phyloP scores from a whole-genome alignment of 129 eudicot genomes.

The Chrysanthemum lavandulifolium region DNA sequence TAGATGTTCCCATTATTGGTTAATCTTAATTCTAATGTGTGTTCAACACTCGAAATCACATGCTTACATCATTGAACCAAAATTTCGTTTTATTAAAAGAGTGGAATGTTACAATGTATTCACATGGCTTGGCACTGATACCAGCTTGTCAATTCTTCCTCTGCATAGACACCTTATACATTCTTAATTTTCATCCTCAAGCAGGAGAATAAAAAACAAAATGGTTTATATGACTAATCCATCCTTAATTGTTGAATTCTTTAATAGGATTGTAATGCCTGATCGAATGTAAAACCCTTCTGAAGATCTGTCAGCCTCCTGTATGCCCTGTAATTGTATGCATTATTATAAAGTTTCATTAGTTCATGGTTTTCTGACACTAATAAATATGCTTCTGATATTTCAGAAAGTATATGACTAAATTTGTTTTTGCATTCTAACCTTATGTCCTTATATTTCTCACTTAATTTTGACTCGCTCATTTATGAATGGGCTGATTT shows the following conservation, averaged over 20 bases:
- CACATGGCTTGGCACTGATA: conserved; percentile 29
- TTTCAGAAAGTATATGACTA: not conserved
- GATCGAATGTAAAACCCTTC: conserved; percentile 96
- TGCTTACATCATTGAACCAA: conserved; percentile 15
- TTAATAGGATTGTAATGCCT: conserved; percentile 68
- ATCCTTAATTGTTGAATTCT: conserved; percentile 82
- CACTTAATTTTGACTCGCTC: no score
- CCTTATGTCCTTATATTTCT: no score
- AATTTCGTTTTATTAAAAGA: conserved; percentile 15
- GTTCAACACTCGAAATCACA: not conserved
- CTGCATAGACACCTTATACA: conserved; percentile 18
- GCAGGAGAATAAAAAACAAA: conserved; percentile 7
- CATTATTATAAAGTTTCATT: not conserved
- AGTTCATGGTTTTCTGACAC: not conserved
- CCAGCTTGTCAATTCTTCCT: conserved; percentile 27
- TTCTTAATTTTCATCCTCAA: conserved; percentile 25
- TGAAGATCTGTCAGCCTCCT: conserved; percentile 95
- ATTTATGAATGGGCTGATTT: not conserved
- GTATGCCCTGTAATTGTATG: conserved; percentile 61
- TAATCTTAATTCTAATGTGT: no score
- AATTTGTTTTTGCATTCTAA: not conserved
- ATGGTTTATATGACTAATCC: conserved; percentile 61
- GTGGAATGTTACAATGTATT: conserved; percentile 24
- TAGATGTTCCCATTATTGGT: no score
- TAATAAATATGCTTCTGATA: not conserved